These are phyloP conservation scores for Vigna radiata DNA, from an alignment of 306 rosid genomes.

Conservation along the genomic window DNA sequence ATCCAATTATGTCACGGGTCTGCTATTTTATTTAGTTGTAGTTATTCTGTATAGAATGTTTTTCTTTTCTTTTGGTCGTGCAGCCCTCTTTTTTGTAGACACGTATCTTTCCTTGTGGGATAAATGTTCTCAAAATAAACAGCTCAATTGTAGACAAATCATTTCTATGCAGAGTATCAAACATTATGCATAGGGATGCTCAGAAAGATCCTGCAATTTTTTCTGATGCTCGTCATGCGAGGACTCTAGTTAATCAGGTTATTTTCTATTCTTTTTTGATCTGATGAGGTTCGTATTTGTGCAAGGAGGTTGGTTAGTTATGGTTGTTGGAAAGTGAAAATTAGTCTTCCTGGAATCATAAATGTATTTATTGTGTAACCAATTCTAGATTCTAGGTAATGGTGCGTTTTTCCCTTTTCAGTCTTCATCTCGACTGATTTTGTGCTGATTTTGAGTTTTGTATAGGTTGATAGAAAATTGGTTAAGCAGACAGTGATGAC, in stretches of 20 bases:
- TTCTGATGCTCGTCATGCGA: conserved; percentile 80
- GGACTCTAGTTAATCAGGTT: conserved; percentile 77
- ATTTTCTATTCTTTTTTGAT: conserved; percentile 32
- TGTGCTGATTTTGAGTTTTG: conserved; percentile 45
- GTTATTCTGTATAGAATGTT: conserved; percentile 27
- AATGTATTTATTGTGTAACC: conserved; percentile 2
- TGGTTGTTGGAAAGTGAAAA: conserved; percentile 13
- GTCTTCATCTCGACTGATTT: conserved; percentile 39
- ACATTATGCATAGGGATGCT: conserved; percentile 76
- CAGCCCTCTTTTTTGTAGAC: not conserved
- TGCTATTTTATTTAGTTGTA: conserved; percentile 27
- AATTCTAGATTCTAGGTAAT: conserved; percentile 6
- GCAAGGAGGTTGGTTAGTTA: conserved; percentile 31
- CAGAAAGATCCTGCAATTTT: conserved; percentile 71
- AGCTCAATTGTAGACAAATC: conserved; percentile 26
- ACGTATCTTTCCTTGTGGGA: conserved; percentile 25
- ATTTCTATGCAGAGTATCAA: conserved; percentile 68
- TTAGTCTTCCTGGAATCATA: conserved; percentile 22
- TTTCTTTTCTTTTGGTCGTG: not conserved
- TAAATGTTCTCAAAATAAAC: conserved; percentile 30
- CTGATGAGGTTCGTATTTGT: conserved; percentile 27
- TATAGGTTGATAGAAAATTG: conserved; percentile 93
- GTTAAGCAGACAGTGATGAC: conserved; percentile 99
- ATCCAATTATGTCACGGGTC: not conserved
- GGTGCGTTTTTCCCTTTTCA: conserved; percentile 8